phyloP scores from a whole-genome alignment of 306 rosid species.

The Urtica urens region DNA sequence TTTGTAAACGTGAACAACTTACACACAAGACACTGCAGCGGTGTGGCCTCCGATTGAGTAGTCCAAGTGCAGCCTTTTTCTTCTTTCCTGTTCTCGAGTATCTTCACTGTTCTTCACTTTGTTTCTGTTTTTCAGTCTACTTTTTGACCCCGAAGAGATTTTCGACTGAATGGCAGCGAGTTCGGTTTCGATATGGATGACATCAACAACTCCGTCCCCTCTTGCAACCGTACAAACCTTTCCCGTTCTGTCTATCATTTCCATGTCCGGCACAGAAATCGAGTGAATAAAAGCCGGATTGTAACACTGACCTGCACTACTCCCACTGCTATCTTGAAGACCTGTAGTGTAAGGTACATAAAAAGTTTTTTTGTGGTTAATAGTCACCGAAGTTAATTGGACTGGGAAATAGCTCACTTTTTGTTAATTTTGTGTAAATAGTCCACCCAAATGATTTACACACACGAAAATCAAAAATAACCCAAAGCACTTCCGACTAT shows the following conservation, averaged over 20 bases:
- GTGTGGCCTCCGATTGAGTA: conserved; percentile 68
- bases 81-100: conserved; percentile 31
- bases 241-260: conserved; percentile 58
- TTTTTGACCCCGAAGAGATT: conserved; percentile 31
- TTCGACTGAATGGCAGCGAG: conserved; percentile 35
- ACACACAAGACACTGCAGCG: conserved; percentile 76
- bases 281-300: conserved; percentile 89
- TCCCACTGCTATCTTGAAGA: conserved; percentile 28
- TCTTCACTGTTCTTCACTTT: conserved; percentile 20
- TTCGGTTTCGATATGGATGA: conserved; percentile 60
- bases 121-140: conserved; percentile 37
- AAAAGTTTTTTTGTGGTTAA: no score
- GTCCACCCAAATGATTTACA: no score
- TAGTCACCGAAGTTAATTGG: not conserved
- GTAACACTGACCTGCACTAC: conserved; percentile 43
- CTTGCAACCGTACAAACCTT: conserved; percentile 73
- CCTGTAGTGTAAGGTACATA: no score
- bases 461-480: no score
- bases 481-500: no score
- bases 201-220: conserved; percentile 67
- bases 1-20: conserved; percentile 25
- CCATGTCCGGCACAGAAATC: conserved; percentile 69
- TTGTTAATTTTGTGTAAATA: no score
- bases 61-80: conserved; percentile 60
- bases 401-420: no score